phyloP scores from a whole-genome alignment of 805 yeast genomes.

The Allodekkera sacchari region DNA sequence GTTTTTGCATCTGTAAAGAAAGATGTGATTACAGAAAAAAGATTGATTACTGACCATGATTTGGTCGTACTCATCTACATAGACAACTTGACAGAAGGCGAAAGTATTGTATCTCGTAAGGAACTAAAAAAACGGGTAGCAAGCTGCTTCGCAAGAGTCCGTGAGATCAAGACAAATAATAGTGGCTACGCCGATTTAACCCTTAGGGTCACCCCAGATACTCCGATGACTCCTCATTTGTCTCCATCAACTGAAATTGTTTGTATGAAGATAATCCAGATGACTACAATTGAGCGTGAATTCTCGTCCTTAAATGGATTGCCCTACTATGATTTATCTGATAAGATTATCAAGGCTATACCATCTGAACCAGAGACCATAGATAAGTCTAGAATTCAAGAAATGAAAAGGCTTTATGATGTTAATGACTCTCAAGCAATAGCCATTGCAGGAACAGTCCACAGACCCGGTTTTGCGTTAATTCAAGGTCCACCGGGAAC shows the following conservation, averaged over 20 bases:
- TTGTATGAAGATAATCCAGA: slow-evolving; percentile 71
- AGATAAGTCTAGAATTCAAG: slow-evolving; percentile 29
- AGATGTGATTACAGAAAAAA: slow-evolving; percentile 35
- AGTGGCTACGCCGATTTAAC: slow-evolving; percentile 70
- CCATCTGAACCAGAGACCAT: slow-evolving; percentile 40
- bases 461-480: slow-evolving; percentile 68
- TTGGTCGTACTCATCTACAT: slow-evolving; percentile 56
- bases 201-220: slow-evolving; percentile 51
- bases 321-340: slow-evolving; percentile 69
- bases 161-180: slow-evolving; percentile 57
- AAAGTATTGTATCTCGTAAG: slow-evolving; percentile 11
- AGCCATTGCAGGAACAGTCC: slow-evolving; percentile 72
- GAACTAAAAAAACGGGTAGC: slow-evolving; percentile 11
- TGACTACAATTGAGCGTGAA: slow-evolving; percentile 92
- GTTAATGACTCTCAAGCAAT: slow-evolving; percentile 86
- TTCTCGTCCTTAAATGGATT: slow-evolving; percentile 76
- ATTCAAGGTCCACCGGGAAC: slow-evolving; percentile 99
- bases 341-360: slow-evolving; percentile 55
- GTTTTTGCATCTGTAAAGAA: slow-evolving; percentile 67
- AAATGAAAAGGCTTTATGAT: slow-evolving; percentile 40
- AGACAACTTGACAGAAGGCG: slow-evolving; percentile 28
- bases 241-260: slow-evolving; percentile 56
- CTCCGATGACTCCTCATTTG: slow-evolving; percentile 44
- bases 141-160: slow-evolving; percentile 77
- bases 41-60: slow-evolving; percentile 63